Base-by-base conservation (phyloP, 2,329 filamentous ascomycete genomes). In the Venturia oleaginea region DNA sequence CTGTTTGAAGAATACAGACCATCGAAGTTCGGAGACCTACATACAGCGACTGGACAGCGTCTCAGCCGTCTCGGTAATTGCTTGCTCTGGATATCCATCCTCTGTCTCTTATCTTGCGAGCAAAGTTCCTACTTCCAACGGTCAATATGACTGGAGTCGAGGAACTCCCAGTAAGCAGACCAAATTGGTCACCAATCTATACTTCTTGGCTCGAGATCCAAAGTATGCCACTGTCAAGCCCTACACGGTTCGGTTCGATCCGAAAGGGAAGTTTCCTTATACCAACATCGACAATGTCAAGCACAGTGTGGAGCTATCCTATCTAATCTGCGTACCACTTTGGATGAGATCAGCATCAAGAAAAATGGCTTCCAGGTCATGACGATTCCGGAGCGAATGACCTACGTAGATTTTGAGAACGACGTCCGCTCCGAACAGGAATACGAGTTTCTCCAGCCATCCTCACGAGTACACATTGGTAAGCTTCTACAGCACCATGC, bases 191-290 rank as follows among this genome's bases (percentile, higher is more conserved):
- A 32, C 34, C 38, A 54, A 64, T 27, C 62, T 64, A 30, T 55
- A 37, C 30, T 64, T 61, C 34, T 22, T 64, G 4, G 40, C 64
- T 55, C 48, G 46, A n/a, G 62, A 64, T 32, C 27, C 22, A 32
- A 64, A 42, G 34, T 54, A 64, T 62, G 24, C 22, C 19, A 64
- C 62, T 8, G 62, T 64, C 19, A 64, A 64, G 54, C 62, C 62
- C n/a, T 64, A 64, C 42, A 64, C 64, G 19, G 32, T 64, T n/a
- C 62, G 62, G 19, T 64, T 64, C 57, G 62, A 64, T 51, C 62
- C 62, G 19, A 48, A 48, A 27, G 62, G 62, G 5, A 37, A 59
- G 15, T 48, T 48, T 48, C 46, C 46, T 22, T 48, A 48, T 15
- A 48, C 46, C 46, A 48, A 48, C 11, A 48, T 48, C 46, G 46